Conservation (phyloP, 305 asterid species). For the Fraxinus baroniana region DNA sequence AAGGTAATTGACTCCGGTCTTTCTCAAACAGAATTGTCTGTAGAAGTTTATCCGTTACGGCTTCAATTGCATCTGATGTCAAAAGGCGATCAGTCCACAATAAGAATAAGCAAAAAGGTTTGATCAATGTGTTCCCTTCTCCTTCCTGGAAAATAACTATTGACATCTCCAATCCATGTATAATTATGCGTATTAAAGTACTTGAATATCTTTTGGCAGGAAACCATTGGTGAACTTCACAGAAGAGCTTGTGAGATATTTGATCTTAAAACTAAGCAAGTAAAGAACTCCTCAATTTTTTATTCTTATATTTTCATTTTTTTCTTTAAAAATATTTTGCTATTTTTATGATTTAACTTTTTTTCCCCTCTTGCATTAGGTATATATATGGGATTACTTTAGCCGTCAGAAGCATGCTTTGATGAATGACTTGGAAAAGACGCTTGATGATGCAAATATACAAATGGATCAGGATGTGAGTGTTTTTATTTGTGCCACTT, state of each 20-base stretch:
- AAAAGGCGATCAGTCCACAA: conserved; percentile 64
- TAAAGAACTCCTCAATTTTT: conserved; percentile 35
- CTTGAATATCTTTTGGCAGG: conserved; percentile 45
- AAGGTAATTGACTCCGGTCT: conserved; percentile 87
- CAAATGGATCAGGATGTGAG: conserved; percentile 99
- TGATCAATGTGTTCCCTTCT: conserved; percentile 17
- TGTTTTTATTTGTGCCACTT: conserved; percentile 31
- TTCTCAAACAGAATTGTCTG: conserved; percentile 88
- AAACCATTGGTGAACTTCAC: conserved; percentile 85
- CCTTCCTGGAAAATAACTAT: not conserved
- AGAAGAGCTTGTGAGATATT: conserved; percentile 82
- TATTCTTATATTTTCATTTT: conserved; percentile 17
- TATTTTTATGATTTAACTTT: too few species aligned
- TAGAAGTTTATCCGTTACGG: conserved; percentile 94
- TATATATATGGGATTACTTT: conserved; percentile 82
- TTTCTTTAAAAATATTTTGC: not conserved
- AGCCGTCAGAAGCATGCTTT: conserved; percentile 79
- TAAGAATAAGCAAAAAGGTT: conserved; percentile 98
- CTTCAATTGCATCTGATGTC: conserved; percentile 94
- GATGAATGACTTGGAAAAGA: conserved; percentile 92
- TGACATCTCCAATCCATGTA: not conserved
- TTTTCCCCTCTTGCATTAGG: conserved; percentile 48
- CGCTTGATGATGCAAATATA: conserved; percentile 92
- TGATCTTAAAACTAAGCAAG: conserved; percentile 76
- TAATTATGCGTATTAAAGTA: conserved; percentile 13